These are phyloP conservation scores for Pythium brachiatum DNA, from an alignment of 352 stramenopile species.

Conservation along the genomic window DNA sequence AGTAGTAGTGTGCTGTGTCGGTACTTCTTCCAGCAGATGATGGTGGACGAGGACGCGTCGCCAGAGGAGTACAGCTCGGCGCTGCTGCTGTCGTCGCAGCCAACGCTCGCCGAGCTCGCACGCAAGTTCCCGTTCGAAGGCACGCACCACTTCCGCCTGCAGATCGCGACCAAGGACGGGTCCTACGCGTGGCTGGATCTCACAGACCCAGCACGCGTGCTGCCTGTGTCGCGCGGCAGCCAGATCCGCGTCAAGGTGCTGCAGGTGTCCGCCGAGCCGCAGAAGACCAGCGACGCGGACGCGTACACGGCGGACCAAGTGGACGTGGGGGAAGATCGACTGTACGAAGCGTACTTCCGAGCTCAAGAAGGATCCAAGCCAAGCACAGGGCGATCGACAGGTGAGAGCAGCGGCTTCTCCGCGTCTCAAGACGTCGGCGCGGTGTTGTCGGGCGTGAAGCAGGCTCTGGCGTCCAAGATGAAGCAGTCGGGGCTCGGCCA, in stretches of 20 bases:
- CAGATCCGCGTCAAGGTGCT: slow-evolving; percentile 77
- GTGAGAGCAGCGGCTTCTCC: slow-evolving; percentile 8
- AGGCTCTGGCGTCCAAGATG: slow-evolving; percentile 79
- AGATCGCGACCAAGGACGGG: slow-evolving; percentile 28
- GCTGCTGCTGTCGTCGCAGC: slow-evolving; percentile 58
- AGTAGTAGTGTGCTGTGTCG: slow-evolving; percentile 58
- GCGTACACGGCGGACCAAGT: slow-evolving; percentile 31
- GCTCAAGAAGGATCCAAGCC: slow-evolving; percentile 31
- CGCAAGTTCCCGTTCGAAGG: slow-evolving; percentile 79
- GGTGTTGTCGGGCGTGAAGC: slow-evolving; percentile 74
- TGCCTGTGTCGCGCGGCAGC: slow-evolving; percentile 41
- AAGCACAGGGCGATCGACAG: neutral
- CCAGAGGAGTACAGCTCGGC: slow-evolving; percentile 56
- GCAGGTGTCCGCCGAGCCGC: slow-evolving; percentile 45
- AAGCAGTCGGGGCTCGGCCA: slow-evolving; percentile 68
- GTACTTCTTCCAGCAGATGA: slow-evolving; percentile 83
- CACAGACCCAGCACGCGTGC: slow-evolving; percentile 37
- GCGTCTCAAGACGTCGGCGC: slow-evolving; percentile 47
- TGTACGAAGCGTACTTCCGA: slow-evolving; percentile 67
- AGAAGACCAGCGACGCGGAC: neutral
- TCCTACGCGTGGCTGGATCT: slow-evolving; percentile 82
- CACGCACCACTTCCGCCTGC: slow-evolving; percentile 74
- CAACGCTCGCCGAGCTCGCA: slow-evolving; percentile 60
- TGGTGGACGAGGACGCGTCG: slow-evolving; percentile 45
- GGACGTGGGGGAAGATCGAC: slow-evolving; percentile 63